Conservation (phyloP, 352 stramenopile species). For the Saprolegnia diclina region DNA sequence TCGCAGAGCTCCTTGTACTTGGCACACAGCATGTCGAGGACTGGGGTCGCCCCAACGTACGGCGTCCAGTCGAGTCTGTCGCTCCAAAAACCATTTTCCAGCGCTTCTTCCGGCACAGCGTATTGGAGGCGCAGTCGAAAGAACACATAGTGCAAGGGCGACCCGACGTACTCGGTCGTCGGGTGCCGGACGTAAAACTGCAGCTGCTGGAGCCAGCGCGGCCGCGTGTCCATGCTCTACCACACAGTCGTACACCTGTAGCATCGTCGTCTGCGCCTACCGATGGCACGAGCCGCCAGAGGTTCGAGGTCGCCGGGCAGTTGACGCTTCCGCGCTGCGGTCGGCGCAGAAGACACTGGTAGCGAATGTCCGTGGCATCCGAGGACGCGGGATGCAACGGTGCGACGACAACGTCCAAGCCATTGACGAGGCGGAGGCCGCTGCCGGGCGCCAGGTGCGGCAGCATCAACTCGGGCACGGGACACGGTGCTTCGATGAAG, state of each 20-base stretch:
- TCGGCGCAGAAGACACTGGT: background rate
- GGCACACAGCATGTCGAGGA: slow-evolving; percentile 37
- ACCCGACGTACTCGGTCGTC: slow-evolving; percentile 36
- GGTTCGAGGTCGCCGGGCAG: slow-evolving; percentile 1
- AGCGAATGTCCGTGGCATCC: background rate
- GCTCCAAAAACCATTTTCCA: slow-evolving; percentile 60
- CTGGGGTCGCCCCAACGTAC: slow-evolving; percentile 32
- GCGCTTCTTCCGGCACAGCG: slow-evolving; percentile 30
- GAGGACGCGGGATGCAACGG: background rate
- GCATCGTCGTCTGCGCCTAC: background rate
- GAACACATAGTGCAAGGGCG: slow-evolving; percentile 19
- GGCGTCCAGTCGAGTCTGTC: slow-evolving; percentile 43
- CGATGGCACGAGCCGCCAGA: slow-evolving; percentile 8
- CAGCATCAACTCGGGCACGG: background rate
- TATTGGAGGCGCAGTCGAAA: slow-evolving; percentile 43
- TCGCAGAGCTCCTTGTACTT: slow-evolving; percentile 45
- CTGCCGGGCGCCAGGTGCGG: background rate
- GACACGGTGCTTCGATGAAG: background rate
- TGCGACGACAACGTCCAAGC: background rate
- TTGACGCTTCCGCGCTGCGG: background rate
- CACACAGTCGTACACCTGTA: background rate
- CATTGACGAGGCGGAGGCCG: background rate
- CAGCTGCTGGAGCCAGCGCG: slow-evolving; percentile 50
- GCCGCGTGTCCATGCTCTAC: slow-evolving; percentile 25
- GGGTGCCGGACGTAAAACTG: slow-evolving; percentile 49